Percentiles rank a stretch among this genome's conserved stretches.
phyloP scores from a whole-genome alignment of 768 basidiomycete genomes.

The Mycena olivaceomarginata region DNA sequence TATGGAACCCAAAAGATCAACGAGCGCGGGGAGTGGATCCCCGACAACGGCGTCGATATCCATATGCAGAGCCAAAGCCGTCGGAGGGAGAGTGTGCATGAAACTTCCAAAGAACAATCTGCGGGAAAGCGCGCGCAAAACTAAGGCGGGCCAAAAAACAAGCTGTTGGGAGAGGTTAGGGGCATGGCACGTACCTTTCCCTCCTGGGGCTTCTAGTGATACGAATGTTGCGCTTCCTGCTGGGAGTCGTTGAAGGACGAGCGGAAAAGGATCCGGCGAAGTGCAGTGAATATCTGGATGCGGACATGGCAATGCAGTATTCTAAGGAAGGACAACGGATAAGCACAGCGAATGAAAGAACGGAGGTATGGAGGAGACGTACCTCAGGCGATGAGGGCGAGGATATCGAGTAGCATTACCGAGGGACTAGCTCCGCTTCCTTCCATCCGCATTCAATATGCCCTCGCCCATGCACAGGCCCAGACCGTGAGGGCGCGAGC shows the following conservation, averaged over 20 bases:
- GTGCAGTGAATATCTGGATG: not conserved
- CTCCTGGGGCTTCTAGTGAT: not conserved
- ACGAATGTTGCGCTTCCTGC: not conserved
- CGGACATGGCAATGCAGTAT: not conserved
- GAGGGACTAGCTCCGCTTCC: slow-evolving; percentile 6
- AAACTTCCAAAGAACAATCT: not conserved
- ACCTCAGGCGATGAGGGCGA: not conserved
- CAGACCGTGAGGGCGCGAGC: not conserved
- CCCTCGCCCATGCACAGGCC: slow-evolving; percentile 4
- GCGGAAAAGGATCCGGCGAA: not conserved
- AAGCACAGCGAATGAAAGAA: slow-evolving; percentile 7
- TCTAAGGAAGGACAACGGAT: not conserved
- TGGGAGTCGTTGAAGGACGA: not conserved
- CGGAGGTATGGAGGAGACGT: not conserved
- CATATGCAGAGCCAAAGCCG: slow-evolving; percentile 15
- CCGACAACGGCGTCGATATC: slow-evolving; percentile 2
- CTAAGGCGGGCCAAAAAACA: not conserved
- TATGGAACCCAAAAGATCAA: not conserved
- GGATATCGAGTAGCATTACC: not conserved
- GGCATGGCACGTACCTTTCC: not conserved
- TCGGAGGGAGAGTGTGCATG: not conserved
- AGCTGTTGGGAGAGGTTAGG: not conserved
- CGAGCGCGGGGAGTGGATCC: slow-evolving; percentile 1
- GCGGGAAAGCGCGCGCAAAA: slow-evolving; percentile 6
- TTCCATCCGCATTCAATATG: slow-evolving; percentile 1